phyloP scores from a whole-genome alignment of 805 yeast species.

The Pichia scutulata region DNA sequence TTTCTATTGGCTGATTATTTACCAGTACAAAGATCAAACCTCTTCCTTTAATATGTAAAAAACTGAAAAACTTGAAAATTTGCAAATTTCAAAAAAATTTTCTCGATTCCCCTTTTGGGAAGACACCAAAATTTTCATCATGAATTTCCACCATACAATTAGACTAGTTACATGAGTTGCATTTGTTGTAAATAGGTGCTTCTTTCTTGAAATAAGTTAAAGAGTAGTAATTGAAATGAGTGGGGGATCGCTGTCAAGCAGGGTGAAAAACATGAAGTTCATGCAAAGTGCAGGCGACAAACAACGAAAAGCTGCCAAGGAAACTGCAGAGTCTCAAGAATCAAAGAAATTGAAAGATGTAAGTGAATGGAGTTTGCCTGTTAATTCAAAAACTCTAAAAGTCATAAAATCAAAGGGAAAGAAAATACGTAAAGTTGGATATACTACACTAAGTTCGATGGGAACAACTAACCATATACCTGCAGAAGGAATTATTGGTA shows the following conservation, averaged over 20 bases:
- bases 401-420: slow-evolving; percentile 13
- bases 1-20: neutral
- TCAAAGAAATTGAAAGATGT: slow-evolving; percentile 36
- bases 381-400: slow-evolving; percentile 22
- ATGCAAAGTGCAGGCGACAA: slow-evolving; percentile 37
- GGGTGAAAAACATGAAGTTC: slow-evolving; percentile 82
- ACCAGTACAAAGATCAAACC: neutral
- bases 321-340: slow-evolving; percentile 24
- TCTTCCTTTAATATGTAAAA: neutral
- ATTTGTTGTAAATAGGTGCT: neutral
- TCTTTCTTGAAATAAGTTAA: neutral
- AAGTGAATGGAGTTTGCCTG: slow-evolving; percentile 46
- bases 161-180: no score
- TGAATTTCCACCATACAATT: neutral
- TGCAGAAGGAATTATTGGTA: neutral
- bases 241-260: slow-evolving; percentile 43
- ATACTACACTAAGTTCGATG: slow-evolving; percentile 16
- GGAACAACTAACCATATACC: slow-evolving; percentile 1
- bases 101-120: neutral
- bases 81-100: neutral
- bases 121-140: neutral
- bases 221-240: slow-evolving; percentile 3
- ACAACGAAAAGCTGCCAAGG: slow-evolving; percentile 21
- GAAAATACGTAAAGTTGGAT: slow-evolving; percentile 23
- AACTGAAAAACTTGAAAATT: neutral